Evolutionary conservation across 441 rosid species (phyloP).

Genomic region (Gossypium gossypioides): DNA sequence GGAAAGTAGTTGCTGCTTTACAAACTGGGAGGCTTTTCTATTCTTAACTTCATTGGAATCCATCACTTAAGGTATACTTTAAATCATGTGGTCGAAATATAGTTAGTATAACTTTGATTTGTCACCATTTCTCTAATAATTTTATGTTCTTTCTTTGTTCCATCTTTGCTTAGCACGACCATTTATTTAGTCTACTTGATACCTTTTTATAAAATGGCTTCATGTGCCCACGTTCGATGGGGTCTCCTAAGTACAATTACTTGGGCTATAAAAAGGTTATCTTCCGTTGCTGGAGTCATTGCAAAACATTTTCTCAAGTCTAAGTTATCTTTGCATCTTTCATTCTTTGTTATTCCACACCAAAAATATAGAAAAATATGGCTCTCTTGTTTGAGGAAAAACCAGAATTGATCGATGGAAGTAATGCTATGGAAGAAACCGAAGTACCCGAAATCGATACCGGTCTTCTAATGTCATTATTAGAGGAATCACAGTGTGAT

Average conservation of each 20-base stretch:
- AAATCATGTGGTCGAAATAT: not conserved
- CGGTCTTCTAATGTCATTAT: constrained; percentile 18
- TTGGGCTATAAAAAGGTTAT: constrained; percentile 3
- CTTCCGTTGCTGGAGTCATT: not conserved
- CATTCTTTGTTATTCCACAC: not conserved
- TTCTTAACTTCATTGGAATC: not conserved
- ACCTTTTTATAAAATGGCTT: too few relatives aligned
- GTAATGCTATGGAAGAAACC: not conserved
- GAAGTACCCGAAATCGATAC: not conserved
- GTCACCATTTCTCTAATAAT: not conserved
- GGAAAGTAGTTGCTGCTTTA: not conserved
- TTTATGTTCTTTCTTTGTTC: not conserved
- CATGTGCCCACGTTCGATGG: constrained; percentile 4
- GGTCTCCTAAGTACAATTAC: not conserved
- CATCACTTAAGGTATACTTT: not conserved
- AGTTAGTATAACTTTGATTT: too few relatives aligned
- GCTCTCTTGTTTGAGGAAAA: constrained; percentile 13
- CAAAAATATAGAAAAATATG: not conserved
- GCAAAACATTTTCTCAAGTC: not conserved
- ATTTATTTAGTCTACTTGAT: not conserved
- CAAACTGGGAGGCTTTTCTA: not conserved
- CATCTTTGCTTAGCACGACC: not conserved
- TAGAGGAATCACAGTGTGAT: constrained; percentile 26
- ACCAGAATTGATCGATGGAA: not conserved
- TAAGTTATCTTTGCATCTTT: not conserved